Percentiles rank a stretch among this genome's conserved stretches.
These are phyloP conservation scores for Chaetomidium leptoderma DNA, from an alignment of 495 filamentous ascomycete species.

Conservation along the genomic window DNA sequence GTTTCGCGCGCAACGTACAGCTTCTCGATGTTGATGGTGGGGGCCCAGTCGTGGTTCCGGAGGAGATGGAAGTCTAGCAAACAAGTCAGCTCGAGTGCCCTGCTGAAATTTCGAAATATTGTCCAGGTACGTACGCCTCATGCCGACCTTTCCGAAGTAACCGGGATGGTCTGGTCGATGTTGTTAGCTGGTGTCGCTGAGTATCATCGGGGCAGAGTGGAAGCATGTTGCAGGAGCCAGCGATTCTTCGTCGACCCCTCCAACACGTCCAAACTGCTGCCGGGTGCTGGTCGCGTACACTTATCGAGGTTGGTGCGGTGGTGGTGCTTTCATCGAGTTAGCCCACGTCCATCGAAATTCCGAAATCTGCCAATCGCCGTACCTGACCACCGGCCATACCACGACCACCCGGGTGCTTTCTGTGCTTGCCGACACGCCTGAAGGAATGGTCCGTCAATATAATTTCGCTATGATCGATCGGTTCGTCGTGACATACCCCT, in stretches of 20 bases:
- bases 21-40: conserved; percentile 39
- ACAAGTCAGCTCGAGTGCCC: conserved; percentile 7
- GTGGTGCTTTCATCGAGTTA: conserved; percentile 35
- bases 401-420: conserved; percentile 39
- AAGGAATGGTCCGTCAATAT: conserved; percentile 25
- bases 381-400: conserved; percentile 41
- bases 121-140: conserved; percentile 28
- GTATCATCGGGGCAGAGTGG: conserved; percentile 1
- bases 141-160: conserved; percentile 41
- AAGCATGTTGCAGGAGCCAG: conserved; percentile 8
- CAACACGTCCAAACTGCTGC: conserved; percentile 9
- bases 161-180: conserved; percentile 32
- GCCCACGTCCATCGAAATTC: conserved; percentile 15
- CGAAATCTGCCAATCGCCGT: conserved; percentile 13
- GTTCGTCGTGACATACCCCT: conserved; percentile 32
- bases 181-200: conserved; percentile 20
- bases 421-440: conserved; percentile 40
- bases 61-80: conserved; percentile 31
- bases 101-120: not conserved
- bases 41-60: conserved; percentile 36
- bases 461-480: conserved; percentile 22
- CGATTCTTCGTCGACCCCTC: not conserved
- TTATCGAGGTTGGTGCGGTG: conserved; percentile 38
- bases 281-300: conserved; percentile 26
- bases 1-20: conserved; percentile 22